Evolutionary conservation across 768 basidiomycete species (phyloP), one percentile per base, ranked within the genome.

Genomic region (Rhizopogon rudus): DNA sequence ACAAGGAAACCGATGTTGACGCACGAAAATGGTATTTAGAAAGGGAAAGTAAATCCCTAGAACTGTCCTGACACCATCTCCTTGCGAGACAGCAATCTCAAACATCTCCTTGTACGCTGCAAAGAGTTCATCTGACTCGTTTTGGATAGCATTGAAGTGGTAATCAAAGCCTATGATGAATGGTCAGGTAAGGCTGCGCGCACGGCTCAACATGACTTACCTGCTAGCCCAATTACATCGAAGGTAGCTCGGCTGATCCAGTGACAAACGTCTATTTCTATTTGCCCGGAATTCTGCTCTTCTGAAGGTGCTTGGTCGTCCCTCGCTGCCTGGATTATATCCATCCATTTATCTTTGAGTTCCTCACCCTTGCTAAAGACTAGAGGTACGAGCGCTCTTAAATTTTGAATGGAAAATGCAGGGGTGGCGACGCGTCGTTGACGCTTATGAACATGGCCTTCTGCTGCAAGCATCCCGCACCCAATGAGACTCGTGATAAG

Each of bases 161-260:
- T 95, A 95, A 59, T 86, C 89, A 64, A 95, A 96, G 2, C 88
- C 91, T 91, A 50, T 6, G 44, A 10, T 20, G 17, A 16, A 48
- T 48, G 7, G 20, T 48, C 46, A 48, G 49, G 7, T 22, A 40
- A 33, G 10, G 16, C 16, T 31, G 12, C 13, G 5, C 35, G 17
- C 8, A 35, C 33, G 33, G 14, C 13, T 29, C 40, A 44, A 54
- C 22, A 7, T n/a, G 33, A 65, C 74, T 44, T 53, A 90, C 89
- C 90, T 41, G 93, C 90, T n/a, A 91, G 67, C 1, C 93, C 94
- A 61, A 97, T 93, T 43, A 95, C 86, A 67, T 96, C 94, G 63
- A 97, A 89, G 0, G 93, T 93, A 8, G 86, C 85, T 42, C 91
- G 79, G 59, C 85, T 88, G 35, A 94, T 70, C 87, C 88, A 95